Conservation (phyloP, 352 stramenopile genomes). For the Pythium myriotylum region DNA sequence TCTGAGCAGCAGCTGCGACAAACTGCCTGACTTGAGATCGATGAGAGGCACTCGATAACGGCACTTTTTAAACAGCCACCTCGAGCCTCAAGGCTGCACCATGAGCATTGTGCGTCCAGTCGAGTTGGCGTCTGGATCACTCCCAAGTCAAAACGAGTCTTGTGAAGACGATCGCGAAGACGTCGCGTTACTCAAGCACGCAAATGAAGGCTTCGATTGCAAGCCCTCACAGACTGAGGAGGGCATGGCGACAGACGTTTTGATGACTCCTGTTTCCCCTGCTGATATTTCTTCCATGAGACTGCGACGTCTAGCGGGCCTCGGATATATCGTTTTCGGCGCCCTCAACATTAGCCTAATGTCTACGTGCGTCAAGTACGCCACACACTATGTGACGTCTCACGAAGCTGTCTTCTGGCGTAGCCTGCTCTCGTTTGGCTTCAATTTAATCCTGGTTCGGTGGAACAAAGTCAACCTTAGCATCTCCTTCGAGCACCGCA, state of each 20-base stretch:
- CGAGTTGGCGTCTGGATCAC: neutral
- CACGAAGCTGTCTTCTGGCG: slow-evolving; percentile 67
- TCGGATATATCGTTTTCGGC: slow-evolving; percentile 52
- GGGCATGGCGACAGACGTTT: too few species aligned
- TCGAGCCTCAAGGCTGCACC: too few species aligned
- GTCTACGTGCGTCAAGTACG: slow-evolving; percentile 64
- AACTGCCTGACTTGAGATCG: too few species aligned
- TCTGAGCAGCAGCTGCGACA: too few species aligned
- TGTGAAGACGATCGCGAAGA: neutral
- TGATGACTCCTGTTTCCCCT: too few species aligned
- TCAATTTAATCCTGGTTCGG: slow-evolving; percentile 48
- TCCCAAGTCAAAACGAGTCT: too few species aligned
- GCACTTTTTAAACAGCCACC: neutral
- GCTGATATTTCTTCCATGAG: neutral
- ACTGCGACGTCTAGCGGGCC: slow-evolving; percentile 29
- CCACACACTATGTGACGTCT: slow-evolving; percentile 47
- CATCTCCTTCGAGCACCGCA: slow-evolving; percentile 34
- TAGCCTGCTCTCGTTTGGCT: slow-evolving; percentile 41
- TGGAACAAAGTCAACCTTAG: slow-evolving; percentile 41
- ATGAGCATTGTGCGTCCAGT: neutral
- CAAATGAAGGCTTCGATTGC: neutral
- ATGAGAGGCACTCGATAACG: too few species aligned
- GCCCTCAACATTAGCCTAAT: slow-evolving; percentile 67
- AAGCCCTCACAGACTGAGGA: neutral
- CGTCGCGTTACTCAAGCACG: slow-evolving; percentile 1